phyloP scores from a whole-genome alignment of 257 asterid species.

The Nemophila menziesii region DNA sequence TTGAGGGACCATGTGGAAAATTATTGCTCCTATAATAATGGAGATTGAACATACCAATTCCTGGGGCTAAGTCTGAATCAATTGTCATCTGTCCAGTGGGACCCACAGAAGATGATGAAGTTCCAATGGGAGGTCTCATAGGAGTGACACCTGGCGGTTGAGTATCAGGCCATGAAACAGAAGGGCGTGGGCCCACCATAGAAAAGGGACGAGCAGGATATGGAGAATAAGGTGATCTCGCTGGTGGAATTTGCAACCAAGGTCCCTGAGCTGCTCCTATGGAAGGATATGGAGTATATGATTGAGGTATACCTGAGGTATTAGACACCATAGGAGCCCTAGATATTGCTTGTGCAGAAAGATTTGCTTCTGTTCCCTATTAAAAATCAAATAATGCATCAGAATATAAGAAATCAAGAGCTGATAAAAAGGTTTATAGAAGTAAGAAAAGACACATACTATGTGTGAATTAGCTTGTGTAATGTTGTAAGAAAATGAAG shows the following conservation, averaged over 20 bases:
- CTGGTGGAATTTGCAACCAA: conserved; percentile 75
- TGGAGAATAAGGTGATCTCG: conserved; percentile 66
- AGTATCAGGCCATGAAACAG: conserved; percentile 45
- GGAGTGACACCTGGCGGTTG: conserved; percentile 82
- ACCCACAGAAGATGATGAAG: conserved; percentile 20
- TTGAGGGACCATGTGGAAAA: no score
- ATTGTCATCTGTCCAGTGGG: conserved; percentile 28
- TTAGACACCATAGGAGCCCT: conserved; percentile 38
- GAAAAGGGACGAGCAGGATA: conserved; percentile 55
- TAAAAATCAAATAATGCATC: conserved; percentile 13
- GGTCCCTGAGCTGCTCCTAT: conserved; percentile 47
- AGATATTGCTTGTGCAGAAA: conserved; percentile 39
- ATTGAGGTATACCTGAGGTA: conserved; percentile 51
- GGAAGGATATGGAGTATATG: conserved; percentile 47
- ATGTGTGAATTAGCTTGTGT: neutral
- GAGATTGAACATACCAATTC: conserved; percentile 41
- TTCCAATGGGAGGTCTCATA: conserved; percentile 34
- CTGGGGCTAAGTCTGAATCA: conserved; percentile 54
- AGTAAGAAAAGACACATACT: neutral
- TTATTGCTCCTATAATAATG: no score
- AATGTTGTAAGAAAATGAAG: conserved; percentile 3
- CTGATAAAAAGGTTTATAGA: neutral
- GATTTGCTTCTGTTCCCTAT: conserved; percentile 30
- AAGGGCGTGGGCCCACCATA: conserved; percentile 32
- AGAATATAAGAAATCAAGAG: neutral